phyloP scores from a whole-genome alignment of 2,329 filamentous ascomycete genomes.

The Trichophyton simii region DNA sequence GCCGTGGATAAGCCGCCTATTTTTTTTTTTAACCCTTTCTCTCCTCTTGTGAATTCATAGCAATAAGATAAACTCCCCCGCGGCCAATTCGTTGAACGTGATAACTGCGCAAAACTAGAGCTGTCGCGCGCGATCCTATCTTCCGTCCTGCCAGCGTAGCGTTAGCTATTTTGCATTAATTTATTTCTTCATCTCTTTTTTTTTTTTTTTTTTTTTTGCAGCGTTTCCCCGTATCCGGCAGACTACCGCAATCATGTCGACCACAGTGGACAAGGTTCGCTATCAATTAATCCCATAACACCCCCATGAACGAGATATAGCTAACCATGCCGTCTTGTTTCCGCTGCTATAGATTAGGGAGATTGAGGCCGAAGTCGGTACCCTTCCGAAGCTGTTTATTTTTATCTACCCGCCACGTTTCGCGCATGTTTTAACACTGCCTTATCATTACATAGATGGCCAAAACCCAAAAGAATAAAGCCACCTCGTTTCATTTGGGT shows the following conservation, averaged over 20 bases:
- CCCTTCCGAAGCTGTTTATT: background rate
- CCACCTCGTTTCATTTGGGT: conserved; percentile 82
- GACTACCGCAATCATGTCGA: conserved; percentile 54
- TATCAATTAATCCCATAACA: conserved; percentile 1
- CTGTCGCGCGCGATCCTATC: background rate
- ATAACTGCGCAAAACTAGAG: background rate
- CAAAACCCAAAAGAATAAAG: conserved; percentile 94
- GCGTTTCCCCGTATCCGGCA: background rate
- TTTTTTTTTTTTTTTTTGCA: background rate
- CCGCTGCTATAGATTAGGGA: conserved; percentile 69
- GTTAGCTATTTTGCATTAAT: background rate
- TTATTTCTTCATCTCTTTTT: background rate
- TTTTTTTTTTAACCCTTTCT: too few relatives aligned
- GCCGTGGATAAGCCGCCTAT: too few relatives aligned
- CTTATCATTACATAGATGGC: conserved; percentile 54
- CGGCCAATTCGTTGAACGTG: background rate
- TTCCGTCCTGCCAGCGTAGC: background rate
- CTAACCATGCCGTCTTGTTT: conserved; percentile 22
- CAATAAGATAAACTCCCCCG: background rate
- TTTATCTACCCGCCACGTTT: background rate
- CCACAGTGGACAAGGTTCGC: conserved; percentile 83
- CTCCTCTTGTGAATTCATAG: background rate
- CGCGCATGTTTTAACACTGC: conserved; percentile 13
- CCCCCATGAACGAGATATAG: conserved; percentile 9
- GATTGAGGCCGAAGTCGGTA: conserved; percentile 79